Conservation (phyloP, 192 early-diverging fungal species). For the Rhizoclosmatium globosum region DNA sequence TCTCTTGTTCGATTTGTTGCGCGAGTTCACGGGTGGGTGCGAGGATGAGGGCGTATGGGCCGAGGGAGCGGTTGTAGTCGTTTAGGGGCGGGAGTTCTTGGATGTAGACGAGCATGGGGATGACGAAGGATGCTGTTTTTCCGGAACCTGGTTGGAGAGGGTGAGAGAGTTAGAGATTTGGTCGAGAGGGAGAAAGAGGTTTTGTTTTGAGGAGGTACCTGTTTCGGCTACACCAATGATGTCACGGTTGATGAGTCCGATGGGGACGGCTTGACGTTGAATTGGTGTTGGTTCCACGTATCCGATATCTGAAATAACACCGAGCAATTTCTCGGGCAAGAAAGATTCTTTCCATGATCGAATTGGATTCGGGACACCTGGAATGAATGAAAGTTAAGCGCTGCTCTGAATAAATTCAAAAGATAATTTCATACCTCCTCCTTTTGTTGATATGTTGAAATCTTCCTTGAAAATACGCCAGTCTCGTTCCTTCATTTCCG, state of each 20-base stretch:
- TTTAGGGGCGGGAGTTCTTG: conserved; percentile 77
- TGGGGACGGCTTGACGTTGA: conserved; percentile 96
- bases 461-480: conserved; percentile 99
- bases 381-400: neutral
- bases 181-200: conserved; percentile 13
- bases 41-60: conserved; percentile 93
- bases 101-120: conserved; percentile 95
- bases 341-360: conserved; percentile 87
- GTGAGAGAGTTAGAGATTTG: neutral
- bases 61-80: conserved; percentile 80
- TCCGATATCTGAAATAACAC: conserved; percentile 82
- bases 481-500: conserved; percentile 94
- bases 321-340: conserved; percentile 73
- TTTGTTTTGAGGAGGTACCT: conserved; percentile 50
- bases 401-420: neutral
- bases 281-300: conserved; percentile 97
- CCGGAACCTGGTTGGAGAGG: conserved; percentile 70
- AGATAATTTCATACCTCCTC: conserved; percentile 62
- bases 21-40: conserved; percentile 98
- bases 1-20: conserved; percentile 95
- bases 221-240: conserved; percentile 71
- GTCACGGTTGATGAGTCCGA: conserved; percentile 85
- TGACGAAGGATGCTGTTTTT: conserved; percentile 95
- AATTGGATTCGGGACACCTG: conserved; percentile 84
- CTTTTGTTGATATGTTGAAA: conserved; percentile 94